Evolutionary conservation across 768 basidiomycete genomes (phyloP).

Genomic region (Amanita thiersii): DNA sequence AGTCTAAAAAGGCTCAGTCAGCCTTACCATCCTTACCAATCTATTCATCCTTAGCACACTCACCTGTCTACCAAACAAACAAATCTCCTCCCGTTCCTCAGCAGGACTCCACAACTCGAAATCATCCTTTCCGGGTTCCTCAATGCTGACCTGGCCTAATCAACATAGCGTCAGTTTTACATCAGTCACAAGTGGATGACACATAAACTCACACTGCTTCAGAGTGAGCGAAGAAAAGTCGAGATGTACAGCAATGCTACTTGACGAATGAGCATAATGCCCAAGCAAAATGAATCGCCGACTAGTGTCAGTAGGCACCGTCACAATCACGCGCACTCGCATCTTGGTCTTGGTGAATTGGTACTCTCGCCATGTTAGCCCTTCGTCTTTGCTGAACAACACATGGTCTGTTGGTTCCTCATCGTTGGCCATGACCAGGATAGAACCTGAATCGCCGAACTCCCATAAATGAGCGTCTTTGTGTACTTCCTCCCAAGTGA

Average conservation of each 20-base stretch:
- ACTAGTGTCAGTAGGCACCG: constrained; percentile 86
- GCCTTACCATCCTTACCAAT: constrained; percentile 2
- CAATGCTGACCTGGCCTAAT: constrained; percentile 57
- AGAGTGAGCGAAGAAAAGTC: constrained; percentile 80
- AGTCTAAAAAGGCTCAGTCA: constrained; percentile 37
- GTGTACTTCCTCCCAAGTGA: constrained; percentile 97
- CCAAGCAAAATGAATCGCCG: constrained; percentile 87
- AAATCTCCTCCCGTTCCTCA: constrained; percentile 77
- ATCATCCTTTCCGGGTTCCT: constrained; percentile 80
- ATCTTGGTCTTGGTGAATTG: constrained; percentile 69
- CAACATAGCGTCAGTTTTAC: constrained; percentile 2
- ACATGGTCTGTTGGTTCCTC: constrained; percentile 88
- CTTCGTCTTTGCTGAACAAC: constrained; percentile 86
- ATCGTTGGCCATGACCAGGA: constrained; percentile 92
- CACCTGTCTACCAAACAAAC: constrained; percentile 90
- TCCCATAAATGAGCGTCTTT: constrained; percentile 98
- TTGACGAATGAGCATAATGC: constrained; percentile 33
- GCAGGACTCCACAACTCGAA: constrained; percentile 98
- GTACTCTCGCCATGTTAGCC: constrained; percentile 82
- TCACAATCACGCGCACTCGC: constrained; percentile 70
- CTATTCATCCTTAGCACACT: constrained; percentile 12
- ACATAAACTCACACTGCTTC: constrained; percentile 55
- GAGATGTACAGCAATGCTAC: constrained; percentile 69
- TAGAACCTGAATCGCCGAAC: constrained; percentile 94
- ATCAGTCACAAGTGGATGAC: background rate